These are phyloP conservation scores for Arachis monticola DNA, from an alignment of 331 rosid genomes.

Conservation along the genomic window DNA sequence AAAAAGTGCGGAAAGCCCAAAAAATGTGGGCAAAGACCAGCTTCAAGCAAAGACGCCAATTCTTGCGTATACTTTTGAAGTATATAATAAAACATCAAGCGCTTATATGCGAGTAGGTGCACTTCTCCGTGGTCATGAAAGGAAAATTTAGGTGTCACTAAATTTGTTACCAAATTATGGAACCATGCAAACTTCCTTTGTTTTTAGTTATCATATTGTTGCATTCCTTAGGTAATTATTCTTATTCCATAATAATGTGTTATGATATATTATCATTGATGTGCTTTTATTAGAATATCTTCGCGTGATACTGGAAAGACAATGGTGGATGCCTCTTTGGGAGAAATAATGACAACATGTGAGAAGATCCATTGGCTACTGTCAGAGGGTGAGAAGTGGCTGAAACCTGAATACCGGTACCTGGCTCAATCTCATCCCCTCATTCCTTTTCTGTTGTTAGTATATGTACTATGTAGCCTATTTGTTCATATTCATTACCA, in stretches of 20 bases:
- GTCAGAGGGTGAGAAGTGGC: slow-evolving; percentile 89
- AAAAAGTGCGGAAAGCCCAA: slow-evolving; percentile 79
- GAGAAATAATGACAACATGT: slow-evolving; percentile 94
- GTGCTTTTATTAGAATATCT: slow-evolving; percentile 61
- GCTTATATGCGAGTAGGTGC: slow-evolving; percentile 90
- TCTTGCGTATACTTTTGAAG: slow-evolving; percentile 83
- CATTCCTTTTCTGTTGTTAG: slow-evolving; percentile 3
- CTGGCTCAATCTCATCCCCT: slow-evolving; percentile 16
- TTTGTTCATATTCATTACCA: slow-evolving; percentile 22
- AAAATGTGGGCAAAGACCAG: slow-evolving; percentile 82
- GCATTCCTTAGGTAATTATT: slow-evolving; percentile 15
- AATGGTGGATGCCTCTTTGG: slow-evolving; percentile 90
- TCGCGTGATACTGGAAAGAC: slow-evolving; percentile 98
- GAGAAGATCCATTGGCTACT: slow-evolving; percentile 97
- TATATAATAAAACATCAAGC: slow-evolving; percentile 85
- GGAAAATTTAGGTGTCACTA: slow-evolving; percentile 21
- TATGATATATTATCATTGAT: slow-evolving; percentile 15
- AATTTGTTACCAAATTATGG: neutral
- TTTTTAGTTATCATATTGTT: slow-evolving; percentile 19
- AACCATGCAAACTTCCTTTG: neutral
- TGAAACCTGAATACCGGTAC: slow-evolving; percentile 88
- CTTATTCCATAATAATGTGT: slow-evolving; percentile 29
- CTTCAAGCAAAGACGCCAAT: slow-evolving; percentile 86
- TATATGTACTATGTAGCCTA: slow-evolving; percentile 13
- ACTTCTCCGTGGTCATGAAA: slow-evolving; percentile 31